Percentiles rank a stretch among this genome's conserved stretches.
These are phyloP conservation scores for Flaveria linearis DNA, from an alignment of 129 eudicot species.

Conservation along the genomic window DNA sequence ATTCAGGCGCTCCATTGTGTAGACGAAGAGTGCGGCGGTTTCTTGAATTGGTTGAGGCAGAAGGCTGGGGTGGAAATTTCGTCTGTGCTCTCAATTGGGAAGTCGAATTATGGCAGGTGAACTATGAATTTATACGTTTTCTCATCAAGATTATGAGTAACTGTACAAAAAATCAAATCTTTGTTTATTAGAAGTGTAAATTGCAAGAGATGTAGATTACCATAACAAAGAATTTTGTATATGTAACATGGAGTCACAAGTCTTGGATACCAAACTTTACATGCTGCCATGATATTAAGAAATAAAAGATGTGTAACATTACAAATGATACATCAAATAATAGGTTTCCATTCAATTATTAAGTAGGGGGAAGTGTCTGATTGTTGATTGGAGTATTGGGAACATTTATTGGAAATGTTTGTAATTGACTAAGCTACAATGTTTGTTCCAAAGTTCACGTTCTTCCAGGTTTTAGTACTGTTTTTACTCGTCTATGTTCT, in stretches of 20 bases:
- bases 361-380: too few relatives aligned
- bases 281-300: neutral
- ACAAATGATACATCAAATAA: neutral
- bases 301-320: neutral
- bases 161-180: too few relatives aligned
- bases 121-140: neutral
- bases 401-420: neutral
- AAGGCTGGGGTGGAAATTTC: constrained; percentile 66
- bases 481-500: neutral
- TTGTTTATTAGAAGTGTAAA: too few relatives aligned
- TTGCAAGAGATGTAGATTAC: neutral
- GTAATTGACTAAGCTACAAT: neutral
- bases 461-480: neutral
- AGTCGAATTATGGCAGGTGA: constrained; percentile 63
- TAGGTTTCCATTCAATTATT: too few relatives aligned
- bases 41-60: constrained; percentile 67
- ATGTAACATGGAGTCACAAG: neutral
- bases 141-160: too few relatives aligned
- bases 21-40: constrained; percentile 46
- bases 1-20: constrained; percentile 27
- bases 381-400: neutral
- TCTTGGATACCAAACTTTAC: too few relatives aligned
- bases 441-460: neutral
- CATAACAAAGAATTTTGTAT: too few relatives aligned
- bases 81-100: constrained; percentile 59